These are phyloP conservation scores for Cladophialophora psammophila DNA, from an alignment of 2,329 filamentous ascomycete species.

Conservation along the genomic window DNA sequence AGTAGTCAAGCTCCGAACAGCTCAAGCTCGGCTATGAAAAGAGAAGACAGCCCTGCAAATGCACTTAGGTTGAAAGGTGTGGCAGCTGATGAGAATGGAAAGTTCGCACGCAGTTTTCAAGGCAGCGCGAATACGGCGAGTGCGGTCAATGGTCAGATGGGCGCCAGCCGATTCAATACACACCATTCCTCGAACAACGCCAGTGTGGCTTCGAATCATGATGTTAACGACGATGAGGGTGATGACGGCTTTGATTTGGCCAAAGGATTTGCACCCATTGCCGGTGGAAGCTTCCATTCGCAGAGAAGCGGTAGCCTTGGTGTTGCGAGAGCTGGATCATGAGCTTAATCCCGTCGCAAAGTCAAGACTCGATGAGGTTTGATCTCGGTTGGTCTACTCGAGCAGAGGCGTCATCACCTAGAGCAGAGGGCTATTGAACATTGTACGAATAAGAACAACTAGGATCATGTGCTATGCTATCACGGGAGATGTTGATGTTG, in stretches of 20 bases:
- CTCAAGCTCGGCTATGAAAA: constrained; percentile 46
- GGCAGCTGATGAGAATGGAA: constrained; percentile 12
- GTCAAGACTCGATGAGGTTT: not conserved
- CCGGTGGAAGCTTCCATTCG: constrained; percentile 41
- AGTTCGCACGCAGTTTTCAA: constrained; percentile 17
- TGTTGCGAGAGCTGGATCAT: constrained; percentile 31
- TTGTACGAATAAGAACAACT: constrained; percentile 8
- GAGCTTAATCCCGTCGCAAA: not conserved
- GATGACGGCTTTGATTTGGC: constrained; percentile 56
- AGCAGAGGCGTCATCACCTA: not conserved
- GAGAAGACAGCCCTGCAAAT: constrained; percentile 36
- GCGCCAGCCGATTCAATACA: constrained; percentile 19
- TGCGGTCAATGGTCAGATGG: not conserved
- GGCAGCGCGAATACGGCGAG: constrained; percentile 11
- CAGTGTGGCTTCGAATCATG: constrained; percentile 29
- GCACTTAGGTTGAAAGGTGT: constrained; percentile 14
- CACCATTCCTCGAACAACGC: constrained; percentile 13
- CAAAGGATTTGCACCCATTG: constrained; percentile 58
- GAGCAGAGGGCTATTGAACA: not conserved
- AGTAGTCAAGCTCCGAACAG: constrained; percentile 36
- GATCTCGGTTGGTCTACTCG: not conserved
- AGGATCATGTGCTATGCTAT: constrained; percentile 3
- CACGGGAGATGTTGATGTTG: not conserved
- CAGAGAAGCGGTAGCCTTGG: constrained; percentile 36
- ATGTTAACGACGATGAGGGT: constrained; percentile 47